These are phyloP conservation scores for Falciphora oryzae DNA, from an alignment of 2,329 filamentous ascomycete species.

Conservation along the genomic window DNA sequence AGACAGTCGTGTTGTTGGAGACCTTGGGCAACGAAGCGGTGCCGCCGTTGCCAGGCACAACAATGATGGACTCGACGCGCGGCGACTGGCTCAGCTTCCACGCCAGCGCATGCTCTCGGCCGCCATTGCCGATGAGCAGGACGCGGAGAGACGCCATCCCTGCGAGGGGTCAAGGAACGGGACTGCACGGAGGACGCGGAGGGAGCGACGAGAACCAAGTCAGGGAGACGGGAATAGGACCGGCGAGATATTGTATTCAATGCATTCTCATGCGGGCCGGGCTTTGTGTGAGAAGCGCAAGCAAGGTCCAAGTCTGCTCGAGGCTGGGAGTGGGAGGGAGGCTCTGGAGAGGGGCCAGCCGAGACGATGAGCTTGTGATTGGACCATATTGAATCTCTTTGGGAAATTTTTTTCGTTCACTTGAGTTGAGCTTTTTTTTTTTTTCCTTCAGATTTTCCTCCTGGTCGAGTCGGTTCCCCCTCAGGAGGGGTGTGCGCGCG, in stretches of 20 bases:
- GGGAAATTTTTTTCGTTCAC: slow-evolving; percentile 5
- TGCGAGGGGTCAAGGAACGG: not conserved
- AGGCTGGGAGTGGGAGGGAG: not conserved
- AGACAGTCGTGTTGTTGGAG: slow-evolving; percentile 63
- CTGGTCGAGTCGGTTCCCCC: not conserved
- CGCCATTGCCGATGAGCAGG: slow-evolving; percentile 87
- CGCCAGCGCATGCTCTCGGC: slow-evolving; percentile 87
- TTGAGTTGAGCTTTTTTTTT: not conserved
- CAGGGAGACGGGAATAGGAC: not conserved
- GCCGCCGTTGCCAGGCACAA: slow-evolving; percentile 78
- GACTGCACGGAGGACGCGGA: not conserved
- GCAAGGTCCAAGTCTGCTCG: not conserved
- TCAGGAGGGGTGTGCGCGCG: not conserved
- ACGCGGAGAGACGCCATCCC: slow-evolving; percentile 30
- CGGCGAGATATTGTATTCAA: not conserved
- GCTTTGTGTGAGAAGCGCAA: not conserved
- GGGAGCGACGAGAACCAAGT: not conserved
- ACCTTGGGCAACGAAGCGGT: slow-evolving; percentile 67
- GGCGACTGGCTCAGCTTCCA: slow-evolving; percentile 89
- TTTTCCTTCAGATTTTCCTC: not conserved
- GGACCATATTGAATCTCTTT: not conserved
- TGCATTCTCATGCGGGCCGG: not conserved
- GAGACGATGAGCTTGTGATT: not conserved
- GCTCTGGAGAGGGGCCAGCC: not conserved
- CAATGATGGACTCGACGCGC: slow-evolving; percentile 68